Base-by-base conservation (phyloP, 768 basidiomycete genomes). In the Omphalotus guepiniiformis region DNA sequence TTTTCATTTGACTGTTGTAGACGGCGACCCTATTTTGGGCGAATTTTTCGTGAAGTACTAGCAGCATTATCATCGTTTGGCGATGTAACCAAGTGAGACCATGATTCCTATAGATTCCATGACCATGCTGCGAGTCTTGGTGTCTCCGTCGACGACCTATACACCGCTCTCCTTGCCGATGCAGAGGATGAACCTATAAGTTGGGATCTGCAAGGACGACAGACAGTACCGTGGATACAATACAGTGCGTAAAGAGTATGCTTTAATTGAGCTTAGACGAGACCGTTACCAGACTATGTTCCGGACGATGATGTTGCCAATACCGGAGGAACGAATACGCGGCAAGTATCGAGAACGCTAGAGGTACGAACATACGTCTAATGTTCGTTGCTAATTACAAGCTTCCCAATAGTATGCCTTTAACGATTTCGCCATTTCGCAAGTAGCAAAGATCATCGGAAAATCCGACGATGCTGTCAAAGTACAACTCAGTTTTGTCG, bases 41-140 rank as follows among this genome's bases (percentile, higher is more conserved):
- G 82, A 84, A 59, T 83, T 83, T 64, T 77, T 79, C 51, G 79
- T 82, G 29, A 83, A 83, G 79, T 81, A 52, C 15, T 67, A 57
- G 8, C 38, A 2, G 23, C 16, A 6, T 36, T 7, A 2, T 15
- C 3, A 30, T 26, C 32, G 41, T 8, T 34, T 42, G 7, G 27
- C 18, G n/a, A 37, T 9, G 9, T 25, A 1, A 5, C 2, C 18
- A 13, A 13, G 25, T 23, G 6, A 6, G 21, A 16, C 16, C 12
- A 34, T 34, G 3, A 23, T 22, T 25, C 32, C 39, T 5, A 6
- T 29, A 83, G 81, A 55, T 83, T 74, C 64, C 62, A 69, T 34
- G 62, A 78, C 3, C 71, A 81, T 36, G 75, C 77, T 11, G 61
- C 64, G 2, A 60, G 65, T 5, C 62, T 83, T 4, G 65, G 69